Conservation (phyloP, 371 early-diverging fungal genomes). For the Rhizomucor pusillus region DNA sequence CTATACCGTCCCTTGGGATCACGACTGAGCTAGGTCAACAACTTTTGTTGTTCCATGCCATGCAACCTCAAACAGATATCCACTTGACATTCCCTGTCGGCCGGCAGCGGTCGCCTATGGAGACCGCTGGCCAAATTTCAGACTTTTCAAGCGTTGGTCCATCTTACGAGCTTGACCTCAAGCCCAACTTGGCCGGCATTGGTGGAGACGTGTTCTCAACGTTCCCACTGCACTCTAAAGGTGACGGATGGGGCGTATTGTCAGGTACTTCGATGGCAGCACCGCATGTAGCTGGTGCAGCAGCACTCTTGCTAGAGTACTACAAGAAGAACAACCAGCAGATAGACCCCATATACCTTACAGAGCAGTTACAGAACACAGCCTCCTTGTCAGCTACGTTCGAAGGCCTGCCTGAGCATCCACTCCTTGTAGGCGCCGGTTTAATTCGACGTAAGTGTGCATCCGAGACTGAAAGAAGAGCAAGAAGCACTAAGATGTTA, state of each 20-base stretch:
- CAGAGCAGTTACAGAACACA: conserved; percentile 53
- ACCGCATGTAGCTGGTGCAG: conserved; percentile 70
- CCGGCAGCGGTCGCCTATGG: background rate
- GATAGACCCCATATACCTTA: conserved; percentile 14
- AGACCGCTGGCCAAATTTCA: conserved; percentile 43
- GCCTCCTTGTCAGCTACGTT: conserved; percentile 30
- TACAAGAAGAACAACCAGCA: conserved; percentile 4
- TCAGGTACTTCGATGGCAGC: conserved; percentile 75
- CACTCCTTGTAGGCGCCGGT: conserved; percentile 73
- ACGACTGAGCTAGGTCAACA: conserved; percentile 19
- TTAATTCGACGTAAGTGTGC: conserved; percentile 64
- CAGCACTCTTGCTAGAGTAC: conserved; percentile 59
- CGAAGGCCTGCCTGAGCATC: conserved; percentile 31
- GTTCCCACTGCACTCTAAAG: conserved; percentile 27
- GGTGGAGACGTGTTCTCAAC: conserved; percentile 76
- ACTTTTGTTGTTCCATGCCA: conserved; percentile 10
- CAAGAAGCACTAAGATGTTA: too few species aligned
- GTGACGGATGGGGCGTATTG: conserved; percentile 49
- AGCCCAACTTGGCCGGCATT: conserved; percentile 62
- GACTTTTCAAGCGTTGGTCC: conserved; percentile 52
- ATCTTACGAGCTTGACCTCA: conserved; percentile 39
- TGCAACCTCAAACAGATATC: background rate
- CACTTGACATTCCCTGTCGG: conserved; percentile 8
- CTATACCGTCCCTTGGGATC: conserved; percentile 43
- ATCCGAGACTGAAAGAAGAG: too few species aligned